phyloP scores from a whole-genome alignment of 2,329 filamentous ascomycete species.

The Penicillium corylophilum region DNA sequence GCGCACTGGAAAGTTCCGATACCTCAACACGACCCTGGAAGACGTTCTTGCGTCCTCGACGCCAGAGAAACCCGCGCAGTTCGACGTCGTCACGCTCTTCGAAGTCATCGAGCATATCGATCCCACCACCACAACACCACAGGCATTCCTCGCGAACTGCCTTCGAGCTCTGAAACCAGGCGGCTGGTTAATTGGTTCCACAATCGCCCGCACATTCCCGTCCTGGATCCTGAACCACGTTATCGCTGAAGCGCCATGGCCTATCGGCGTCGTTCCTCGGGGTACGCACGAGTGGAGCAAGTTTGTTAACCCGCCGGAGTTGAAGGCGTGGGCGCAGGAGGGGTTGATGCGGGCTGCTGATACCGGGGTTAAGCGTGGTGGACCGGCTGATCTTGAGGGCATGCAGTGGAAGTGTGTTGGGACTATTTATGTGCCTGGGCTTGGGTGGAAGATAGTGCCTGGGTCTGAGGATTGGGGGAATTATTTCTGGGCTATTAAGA shows the following conservation, averaged over 20 bases:
- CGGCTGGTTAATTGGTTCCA: conserved; percentile 89
- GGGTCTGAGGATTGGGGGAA: conserved; percentile 87
- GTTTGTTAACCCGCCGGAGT: conserved; percentile 85
- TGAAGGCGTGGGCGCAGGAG: conserved; percentile 42
- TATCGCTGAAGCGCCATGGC: conserved; percentile 76
- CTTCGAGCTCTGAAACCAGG: conserved; percentile 74
- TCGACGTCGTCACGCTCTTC: conserved; percentile 83
- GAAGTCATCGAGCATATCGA: conserved; percentile 95
- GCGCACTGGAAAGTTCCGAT: conserved; percentile 61
- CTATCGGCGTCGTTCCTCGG: conserved; percentile 73
- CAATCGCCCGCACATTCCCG: conserved; percentile 83
- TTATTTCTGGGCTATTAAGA: conserved; percentile 89
- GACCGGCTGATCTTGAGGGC: conserved; percentile 27
- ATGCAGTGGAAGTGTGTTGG: conserved; percentile 69
- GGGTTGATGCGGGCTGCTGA: conserved; percentile 53
- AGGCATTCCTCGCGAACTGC: conserved; percentile 59
- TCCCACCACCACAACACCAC: conserved; percentile 70
- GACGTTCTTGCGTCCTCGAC: conserved; percentile 28
- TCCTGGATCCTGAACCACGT: conserved; percentile 93
- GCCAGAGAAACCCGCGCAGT: conserved; percentile 38
- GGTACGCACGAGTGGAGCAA: conserved; percentile 97
- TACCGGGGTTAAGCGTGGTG: conserved; percentile 20
- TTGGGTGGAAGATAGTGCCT: conserved; percentile 82
- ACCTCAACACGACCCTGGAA: conserved; percentile 77
- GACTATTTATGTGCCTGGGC: conserved; percentile 82